Evolutionary conservation across 495 filamentous ascomycete species (phyloP).

Genomic region (Penicillium bovifimosum): DNA sequence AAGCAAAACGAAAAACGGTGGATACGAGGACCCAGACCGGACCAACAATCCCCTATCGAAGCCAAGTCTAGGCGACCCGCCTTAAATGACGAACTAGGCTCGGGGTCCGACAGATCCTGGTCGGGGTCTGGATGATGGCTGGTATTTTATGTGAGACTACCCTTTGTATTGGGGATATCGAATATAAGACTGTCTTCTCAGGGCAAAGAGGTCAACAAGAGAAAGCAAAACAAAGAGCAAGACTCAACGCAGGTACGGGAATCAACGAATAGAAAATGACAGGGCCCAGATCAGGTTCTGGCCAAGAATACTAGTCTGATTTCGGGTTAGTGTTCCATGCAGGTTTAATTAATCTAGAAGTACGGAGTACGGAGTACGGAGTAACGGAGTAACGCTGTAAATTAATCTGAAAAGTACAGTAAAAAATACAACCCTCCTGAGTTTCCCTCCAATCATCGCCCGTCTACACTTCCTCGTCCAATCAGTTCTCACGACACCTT

Average conservation of each 20-base stretch:
- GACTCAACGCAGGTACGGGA: conserved; percentile 1
- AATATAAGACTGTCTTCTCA: not conserved
- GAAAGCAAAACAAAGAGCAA: not conserved
- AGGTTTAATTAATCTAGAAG: conserved; percentile 26
- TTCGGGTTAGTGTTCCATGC: conserved; percentile 7
- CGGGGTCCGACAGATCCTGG: conserved; percentile 1
- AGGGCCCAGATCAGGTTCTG: conserved; percentile 9
- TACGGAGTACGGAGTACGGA: too few relatives aligned
- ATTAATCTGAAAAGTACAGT: too few relatives aligned
- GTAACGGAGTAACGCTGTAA: too few relatives aligned
- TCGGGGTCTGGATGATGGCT: conserved; percentile 6
- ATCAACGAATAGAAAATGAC: conserved; percentile 8
- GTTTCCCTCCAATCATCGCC: too few relatives aligned
- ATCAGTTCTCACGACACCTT: too few relatives aligned
- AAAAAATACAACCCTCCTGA: too few relatives aligned
- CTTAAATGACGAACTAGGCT: conserved; percentile 20
- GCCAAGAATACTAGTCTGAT: conserved; percentile 5
- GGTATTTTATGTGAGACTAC: not conserved
- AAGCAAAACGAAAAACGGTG: conserved; percentile 14
- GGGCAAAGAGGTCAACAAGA: not conserved
- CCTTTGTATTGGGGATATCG: not conserved
- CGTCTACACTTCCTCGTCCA: too few relatives aligned
- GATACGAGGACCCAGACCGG: conserved; percentile 19
- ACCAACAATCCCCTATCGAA: conserved; percentile 22
- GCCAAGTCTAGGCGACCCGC: conserved; percentile 25